Evolutionary conservation across 2,329 filamentous ascomycete species (phyloP).

Genomic region (Trichoderma sp.): DNA sequence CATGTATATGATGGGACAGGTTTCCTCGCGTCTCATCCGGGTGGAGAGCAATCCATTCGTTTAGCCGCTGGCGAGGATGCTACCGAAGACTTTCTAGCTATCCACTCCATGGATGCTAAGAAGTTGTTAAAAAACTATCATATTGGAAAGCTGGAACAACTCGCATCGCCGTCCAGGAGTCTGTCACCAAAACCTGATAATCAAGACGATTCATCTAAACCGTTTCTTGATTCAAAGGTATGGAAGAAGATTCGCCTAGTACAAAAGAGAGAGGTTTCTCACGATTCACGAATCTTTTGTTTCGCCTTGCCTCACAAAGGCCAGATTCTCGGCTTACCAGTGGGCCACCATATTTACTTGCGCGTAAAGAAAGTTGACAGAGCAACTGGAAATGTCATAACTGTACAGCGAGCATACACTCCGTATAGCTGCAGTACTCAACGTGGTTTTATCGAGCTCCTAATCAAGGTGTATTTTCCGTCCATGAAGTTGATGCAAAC

Average conservation of each 20-base stretch:
- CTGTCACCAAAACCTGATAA: neutral
- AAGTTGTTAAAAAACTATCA: slow-evolving; percentile 7
- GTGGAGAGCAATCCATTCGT: slow-evolving; percentile 54
- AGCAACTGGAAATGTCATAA: slow-evolving; percentile 42
- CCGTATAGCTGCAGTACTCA: slow-evolving; percentile 8
- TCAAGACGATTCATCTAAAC: neutral
- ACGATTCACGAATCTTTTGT: slow-evolving; percentile 15
- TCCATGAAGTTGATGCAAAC: neutral
- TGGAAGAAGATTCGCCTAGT: slow-evolving; percentile 3
- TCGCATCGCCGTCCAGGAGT: neutral
- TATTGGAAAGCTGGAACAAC: slow-evolving; percentile 3
- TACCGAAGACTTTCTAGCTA: slow-evolving; percentile 79
- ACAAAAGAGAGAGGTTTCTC: neutral
- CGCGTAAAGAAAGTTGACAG: slow-evolving; percentile 44
- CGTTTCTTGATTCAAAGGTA: neutral
- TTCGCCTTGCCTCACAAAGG: neutral
- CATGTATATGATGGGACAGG: slow-evolving; percentile 85
- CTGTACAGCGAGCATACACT: slow-evolving; percentile 3
- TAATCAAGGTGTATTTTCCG: slow-evolving; percentile 9
- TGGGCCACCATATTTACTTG: slow-evolving; percentile 8
- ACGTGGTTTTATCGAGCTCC: slow-evolving; percentile 7
- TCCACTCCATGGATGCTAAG: slow-evolving; percentile 88
- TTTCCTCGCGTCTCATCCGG: slow-evolving; percentile 58
- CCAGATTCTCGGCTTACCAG: neutral
- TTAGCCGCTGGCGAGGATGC: slow-evolving; percentile 85